phyloP scores from a whole-genome alignment of 83 land plant genomes.

The Diphasiastrum complanatum region DNA sequence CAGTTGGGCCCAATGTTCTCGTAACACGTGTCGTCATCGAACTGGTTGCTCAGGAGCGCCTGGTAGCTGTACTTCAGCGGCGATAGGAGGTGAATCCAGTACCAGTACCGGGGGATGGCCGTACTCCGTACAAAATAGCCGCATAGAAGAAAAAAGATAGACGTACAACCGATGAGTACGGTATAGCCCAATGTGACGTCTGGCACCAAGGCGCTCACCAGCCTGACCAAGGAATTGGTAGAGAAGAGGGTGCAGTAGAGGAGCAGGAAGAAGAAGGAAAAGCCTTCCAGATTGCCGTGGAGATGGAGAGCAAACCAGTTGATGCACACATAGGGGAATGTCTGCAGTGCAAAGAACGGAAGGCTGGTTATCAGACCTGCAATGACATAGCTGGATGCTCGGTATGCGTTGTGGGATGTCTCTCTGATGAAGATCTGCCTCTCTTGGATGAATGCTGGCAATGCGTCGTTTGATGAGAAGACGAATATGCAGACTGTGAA shows the following conservation, averaged over 20 bases:
- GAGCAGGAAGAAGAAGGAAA: conserved; percentile 39
- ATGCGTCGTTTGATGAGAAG: conserved; percentile 63
- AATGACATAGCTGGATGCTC: conserved; percentile 52
- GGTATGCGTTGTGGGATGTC: conserved; percentile 56
- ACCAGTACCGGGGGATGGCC: background rate
- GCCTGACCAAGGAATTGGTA: conserved; percentile 40
- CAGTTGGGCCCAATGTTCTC: background rate
- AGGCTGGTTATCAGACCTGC: conserved; percentile 45
- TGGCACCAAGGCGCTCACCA: conserved; percentile 8
- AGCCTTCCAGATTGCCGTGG: conserved; percentile 12
- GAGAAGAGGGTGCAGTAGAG: conserved; percentile 44
- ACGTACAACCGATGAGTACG: background rate
- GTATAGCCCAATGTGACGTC: background rate
- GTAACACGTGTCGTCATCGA: background rate
- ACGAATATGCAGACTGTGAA: conserved; percentile 57
- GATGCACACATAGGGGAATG: conserved; percentile 36
- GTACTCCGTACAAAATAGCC: conserved; percentile 4
- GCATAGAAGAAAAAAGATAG: conserved; percentile 2
- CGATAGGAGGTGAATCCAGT: conserved; percentile 1
- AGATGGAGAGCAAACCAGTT: conserved; percentile 40
- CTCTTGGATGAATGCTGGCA: conserved; percentile 64
- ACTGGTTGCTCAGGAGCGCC: background rate
- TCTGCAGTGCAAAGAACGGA: conserved; percentile 50
- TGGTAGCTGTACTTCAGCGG: conserved; percentile 1
- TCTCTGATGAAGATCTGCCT: conserved; percentile 64